Evolutionary conservation across 129 eudicot genomes (phyloP).

Genomic region (Deinandra increscens): DNA sequence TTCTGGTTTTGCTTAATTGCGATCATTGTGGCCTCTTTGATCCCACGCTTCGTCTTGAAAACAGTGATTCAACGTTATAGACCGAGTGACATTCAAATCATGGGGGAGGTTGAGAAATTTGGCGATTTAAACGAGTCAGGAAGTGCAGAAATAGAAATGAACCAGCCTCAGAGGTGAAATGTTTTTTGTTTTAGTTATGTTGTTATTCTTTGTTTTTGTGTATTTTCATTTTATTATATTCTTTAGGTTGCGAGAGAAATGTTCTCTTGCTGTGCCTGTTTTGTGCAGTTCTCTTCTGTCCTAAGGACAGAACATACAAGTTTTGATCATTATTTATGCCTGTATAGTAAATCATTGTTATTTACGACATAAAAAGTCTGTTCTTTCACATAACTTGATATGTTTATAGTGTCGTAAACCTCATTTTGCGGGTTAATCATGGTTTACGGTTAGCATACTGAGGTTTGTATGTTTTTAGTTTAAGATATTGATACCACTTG

Average conservation of each 20-base stretch:
- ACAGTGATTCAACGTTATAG: constrained; percentile 40
- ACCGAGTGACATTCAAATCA: constrained; percentile 73
- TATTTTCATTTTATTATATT: constrained; percentile 26
- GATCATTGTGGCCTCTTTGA: constrained; percentile 47
- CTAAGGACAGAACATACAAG: constrained; percentile 32
- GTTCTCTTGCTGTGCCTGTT: constrained; percentile 22
- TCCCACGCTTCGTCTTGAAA: constrained; percentile 75
- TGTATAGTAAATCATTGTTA: constrained; percentile 23
- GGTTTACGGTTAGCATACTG: background rate
- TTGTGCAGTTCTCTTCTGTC: constrained; percentile 22
- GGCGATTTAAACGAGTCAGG: constrained; percentile 36
- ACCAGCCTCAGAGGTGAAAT: constrained; percentile 32
- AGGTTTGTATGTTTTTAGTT: no score
- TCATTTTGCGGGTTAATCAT: background rate
- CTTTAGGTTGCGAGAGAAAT: constrained; percentile 37
- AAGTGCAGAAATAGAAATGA: constrained; percentile 63
- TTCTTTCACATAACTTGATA: background rate
- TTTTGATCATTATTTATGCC: constrained; percentile 38
- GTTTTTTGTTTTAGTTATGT: background rate
- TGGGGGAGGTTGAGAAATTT: constrained; percentile 70
- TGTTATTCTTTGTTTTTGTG: background rate
- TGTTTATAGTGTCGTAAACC: background rate
- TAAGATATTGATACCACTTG: no score
- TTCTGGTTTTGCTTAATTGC: constrained; percentile 75
- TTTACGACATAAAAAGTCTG: constrained; percentile 16